Base-by-base conservation (phyloP, 495 filamentous ascomycete genomes). In the Penicillium diatomitis region DNA sequence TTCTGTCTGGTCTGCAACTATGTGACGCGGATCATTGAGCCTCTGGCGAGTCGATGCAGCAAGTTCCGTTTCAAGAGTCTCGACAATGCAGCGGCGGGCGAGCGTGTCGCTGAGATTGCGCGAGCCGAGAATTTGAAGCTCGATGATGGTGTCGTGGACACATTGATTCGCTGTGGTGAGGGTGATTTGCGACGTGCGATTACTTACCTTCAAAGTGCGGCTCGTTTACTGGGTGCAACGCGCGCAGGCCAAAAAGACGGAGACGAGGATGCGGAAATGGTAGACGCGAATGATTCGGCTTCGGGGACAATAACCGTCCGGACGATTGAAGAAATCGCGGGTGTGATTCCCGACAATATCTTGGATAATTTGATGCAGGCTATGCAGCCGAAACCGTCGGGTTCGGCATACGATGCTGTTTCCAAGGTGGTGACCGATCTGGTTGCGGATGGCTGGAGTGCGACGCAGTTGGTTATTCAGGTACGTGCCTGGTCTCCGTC, bases 1-100 rank as follows among this genome's bases (percentile, higher is more conserved):
- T 99, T 99, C 68, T 97, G 94, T 65, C 74, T 99, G 8, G 90
- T 97, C 37, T 99, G 92, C 70, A 99, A 99, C 69, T 99, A 97
- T 58, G 91, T 99, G 32, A 97, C 92, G 0, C 73, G 92, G 47
- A 97, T 99, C 60, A 99, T 99, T 58, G 92, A 97, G 64, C 92
- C 92, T 28, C 72, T 99, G 27, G 92, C 92, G 2, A 87, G 82
- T 63, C 78, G 72, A 46, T 99, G 92, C 68, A 88, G 83, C 67
- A 99, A 99, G 69, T 99, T 99, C 68, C 77, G 92, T 12, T 99
- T 99, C 76, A 99, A 99, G 83, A 84, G 83, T 44, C 70, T 97
- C 51, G 94, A 97, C 63, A 82, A 87, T 58, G 80, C 74, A 8
- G 90, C 87, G 60, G 85, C 91, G 33, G 82, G 80, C 43, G 76